Conservation (phyloP, 441 rosid species). For the Bruguiera hainesii region DNA sequence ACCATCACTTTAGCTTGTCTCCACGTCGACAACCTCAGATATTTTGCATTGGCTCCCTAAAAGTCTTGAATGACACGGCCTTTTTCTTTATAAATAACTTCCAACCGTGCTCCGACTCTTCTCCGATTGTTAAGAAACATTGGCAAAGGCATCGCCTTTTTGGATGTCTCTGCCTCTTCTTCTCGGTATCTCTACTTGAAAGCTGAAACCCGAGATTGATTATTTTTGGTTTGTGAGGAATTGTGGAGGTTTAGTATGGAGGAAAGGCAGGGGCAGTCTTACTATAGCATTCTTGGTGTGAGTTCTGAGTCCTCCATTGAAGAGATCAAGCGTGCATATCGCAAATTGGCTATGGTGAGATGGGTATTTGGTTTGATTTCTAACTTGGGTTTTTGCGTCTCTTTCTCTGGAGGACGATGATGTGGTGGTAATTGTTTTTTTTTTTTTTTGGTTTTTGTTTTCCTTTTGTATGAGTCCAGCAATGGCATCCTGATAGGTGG, state of each 20-base stretch:
- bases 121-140: no score
- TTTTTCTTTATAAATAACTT: no score
- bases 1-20: no score
- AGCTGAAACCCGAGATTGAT: background rate
- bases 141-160: no score
- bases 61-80: no score
- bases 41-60: background rate
- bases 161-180: no score
- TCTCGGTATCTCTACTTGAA: no score
- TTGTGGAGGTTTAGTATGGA: constrained; percentile 3
- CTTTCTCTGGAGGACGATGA: background rate
- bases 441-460: background rate
- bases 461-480: constrained; percentile 29
- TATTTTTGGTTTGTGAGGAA: background rate
- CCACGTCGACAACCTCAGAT: background rate
- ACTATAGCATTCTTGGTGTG: constrained; percentile 62
- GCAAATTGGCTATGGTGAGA: constrained; percentile 68
- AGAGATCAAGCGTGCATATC: constrained; percentile 65
- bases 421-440: background rate
- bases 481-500: constrained; percentile 91
- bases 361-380: background rate
- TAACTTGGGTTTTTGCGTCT: background rate
- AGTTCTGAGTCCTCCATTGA: constrained; percentile 40
- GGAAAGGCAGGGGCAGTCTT: constrained; percentile 25
- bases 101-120: no score